Conservation (phyloP, 768 basidiomycete genomes). For the Paxillus rubicundulus region DNA sequence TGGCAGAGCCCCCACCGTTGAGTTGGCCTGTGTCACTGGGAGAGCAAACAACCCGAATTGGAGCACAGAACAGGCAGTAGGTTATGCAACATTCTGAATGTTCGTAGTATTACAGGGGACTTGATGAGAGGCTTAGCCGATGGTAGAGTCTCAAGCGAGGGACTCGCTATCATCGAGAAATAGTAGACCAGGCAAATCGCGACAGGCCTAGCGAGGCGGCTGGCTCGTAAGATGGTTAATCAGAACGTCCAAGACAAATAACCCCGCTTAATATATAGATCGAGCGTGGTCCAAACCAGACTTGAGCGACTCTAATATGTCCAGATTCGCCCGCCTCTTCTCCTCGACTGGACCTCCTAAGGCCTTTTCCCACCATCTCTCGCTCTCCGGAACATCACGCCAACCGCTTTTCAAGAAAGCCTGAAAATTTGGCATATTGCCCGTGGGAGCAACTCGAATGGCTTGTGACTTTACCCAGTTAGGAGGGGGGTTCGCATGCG, state of each 20-base stretch:
- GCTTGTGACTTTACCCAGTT: conserved; percentile 25
- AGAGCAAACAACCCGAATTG: too few species aligned
- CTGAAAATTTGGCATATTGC: conserved; percentile 22
- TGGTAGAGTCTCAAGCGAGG: too few species aligned
- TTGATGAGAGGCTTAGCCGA: too few species aligned
- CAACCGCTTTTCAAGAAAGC: conserved; percentile 58
- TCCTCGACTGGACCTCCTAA: conserved; percentile 49
- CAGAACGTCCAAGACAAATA: not conserved
- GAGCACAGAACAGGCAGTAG: too few species aligned
- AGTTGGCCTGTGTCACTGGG: too few species aligned
- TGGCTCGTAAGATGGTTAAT: too few species aligned
- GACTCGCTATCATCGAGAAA: too few species aligned
- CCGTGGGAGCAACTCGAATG: conserved; percentile 21
- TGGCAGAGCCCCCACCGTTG: too few species aligned
- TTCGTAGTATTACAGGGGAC: too few species aligned
- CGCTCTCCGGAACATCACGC: conserved; percentile 53
- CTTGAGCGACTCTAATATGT: conserved; percentile 20
- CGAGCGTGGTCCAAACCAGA: conserved; percentile 20
- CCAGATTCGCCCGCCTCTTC: conserved; percentile 26
- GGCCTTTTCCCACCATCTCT: conserved; percentile 70
- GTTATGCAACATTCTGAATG: too few species aligned
- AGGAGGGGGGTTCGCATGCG: conserved; percentile 25
- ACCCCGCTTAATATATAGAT: conserved; percentile 5
- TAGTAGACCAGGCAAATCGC: too few species aligned
- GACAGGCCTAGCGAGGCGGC: too few species aligned